Evolutionary conservation across 2,329 filamentous ascomycete genomes (phyloP), one percentile per base, ranked within the genome.

Genomic region (Beauveria scarabaeidicola): DNA sequence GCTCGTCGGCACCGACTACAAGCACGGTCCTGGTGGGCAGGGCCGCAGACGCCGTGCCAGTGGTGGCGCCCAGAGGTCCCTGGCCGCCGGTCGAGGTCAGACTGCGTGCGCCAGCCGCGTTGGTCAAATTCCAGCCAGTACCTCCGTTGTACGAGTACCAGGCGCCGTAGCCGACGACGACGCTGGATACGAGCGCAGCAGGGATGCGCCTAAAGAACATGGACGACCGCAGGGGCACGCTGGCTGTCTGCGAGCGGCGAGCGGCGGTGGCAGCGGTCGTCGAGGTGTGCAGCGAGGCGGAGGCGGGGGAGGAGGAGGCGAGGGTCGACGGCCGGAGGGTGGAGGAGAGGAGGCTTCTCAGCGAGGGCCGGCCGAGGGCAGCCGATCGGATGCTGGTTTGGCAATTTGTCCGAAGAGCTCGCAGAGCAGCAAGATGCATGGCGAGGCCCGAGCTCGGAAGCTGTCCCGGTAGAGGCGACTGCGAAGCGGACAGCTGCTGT

Each of bases 1-100:
- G 83, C 72, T 95, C 87, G 70, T 96, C 91, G 68, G 92, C 88
- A 62, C 93, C 91, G 56, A 99, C 90, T 46, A 97, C 86, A 25
- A 97, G 80, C 21, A 95, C 90, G 65, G 80, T 91, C 73, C 74
- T 83, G 44, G 81, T 84, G 10, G 78, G 75, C 32, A 75, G 69
- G 25, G 74, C 76, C 67, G 74, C 74, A 64, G 66, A 64, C 25
- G 67, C 66, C 21, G 62, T 59, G 43, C 66, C 60, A 2, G 47
- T 68, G 63, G 66, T 65, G 11, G 62, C 60, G 50, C 66, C 61
- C 1, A 47, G 68, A 63, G 46, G 68, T 69, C 58, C 19, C 44
- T 53, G 48, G 27, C 55, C 60, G 32, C 72, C 65, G 11, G 75
- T 74, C 19, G 70, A 70, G n/a, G 75, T 74, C 66, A 79, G 76